A percentile compares a stretch with the other conserved stretches of the same genome.
phyloP scores from a whole-genome alignment of 768 basidiomycete species.

The Coprinellus aureogranulatus region DNA sequence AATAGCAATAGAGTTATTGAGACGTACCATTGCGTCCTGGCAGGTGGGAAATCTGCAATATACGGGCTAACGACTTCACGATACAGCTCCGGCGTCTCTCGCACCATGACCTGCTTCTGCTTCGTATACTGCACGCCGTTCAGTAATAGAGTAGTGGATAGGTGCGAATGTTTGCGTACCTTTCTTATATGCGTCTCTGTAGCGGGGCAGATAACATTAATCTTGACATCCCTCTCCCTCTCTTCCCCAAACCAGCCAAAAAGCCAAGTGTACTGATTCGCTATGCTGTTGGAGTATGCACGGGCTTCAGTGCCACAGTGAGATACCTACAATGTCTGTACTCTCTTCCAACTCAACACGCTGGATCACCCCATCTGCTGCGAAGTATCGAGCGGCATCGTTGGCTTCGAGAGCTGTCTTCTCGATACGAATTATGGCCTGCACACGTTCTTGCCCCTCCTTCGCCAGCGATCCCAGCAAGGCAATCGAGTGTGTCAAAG shows the following conservation, averaged over 20 bases:
- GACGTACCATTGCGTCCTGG: conserved; percentile 76
- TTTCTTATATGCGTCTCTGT: conserved; percentile 89
- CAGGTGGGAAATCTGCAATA: conserved; percentile 68
- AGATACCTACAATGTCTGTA: conserved; percentile 63
- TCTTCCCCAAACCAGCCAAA: conserved; percentile 62
- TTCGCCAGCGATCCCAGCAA: conserved; percentile 65
- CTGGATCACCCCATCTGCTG: conserved; percentile 35
- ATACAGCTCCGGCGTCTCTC: conserved; percentile 82
- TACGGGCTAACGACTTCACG: conserved; percentile 70
- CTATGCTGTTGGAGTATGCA: neutral
- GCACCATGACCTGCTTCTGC: conserved; percentile 70
- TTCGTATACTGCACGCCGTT: conserved; percentile 58
- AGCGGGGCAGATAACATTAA: conserved; percentile 84
- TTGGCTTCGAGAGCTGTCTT: conserved; percentile 63
- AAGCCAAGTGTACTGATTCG: conserved; percentile 72
- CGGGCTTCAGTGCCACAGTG: neutral
- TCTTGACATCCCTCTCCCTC: conserved; percentile 64
- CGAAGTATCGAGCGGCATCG: conserved; percentile 36
- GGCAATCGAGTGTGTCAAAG: conserved; percentile 56
- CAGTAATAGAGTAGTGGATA: neutral
- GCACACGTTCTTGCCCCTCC: conserved; percentile 22
- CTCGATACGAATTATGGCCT: conserved; percentile 74
- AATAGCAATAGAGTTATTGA: neutral
- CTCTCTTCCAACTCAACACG: conserved; percentile 49
- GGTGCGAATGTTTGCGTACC: conserved; percentile 31